phyloP scores from a whole-genome alignment of 2,329 filamentous ascomycete genomes.

The Phyllosticta capitalensis region DNA sequence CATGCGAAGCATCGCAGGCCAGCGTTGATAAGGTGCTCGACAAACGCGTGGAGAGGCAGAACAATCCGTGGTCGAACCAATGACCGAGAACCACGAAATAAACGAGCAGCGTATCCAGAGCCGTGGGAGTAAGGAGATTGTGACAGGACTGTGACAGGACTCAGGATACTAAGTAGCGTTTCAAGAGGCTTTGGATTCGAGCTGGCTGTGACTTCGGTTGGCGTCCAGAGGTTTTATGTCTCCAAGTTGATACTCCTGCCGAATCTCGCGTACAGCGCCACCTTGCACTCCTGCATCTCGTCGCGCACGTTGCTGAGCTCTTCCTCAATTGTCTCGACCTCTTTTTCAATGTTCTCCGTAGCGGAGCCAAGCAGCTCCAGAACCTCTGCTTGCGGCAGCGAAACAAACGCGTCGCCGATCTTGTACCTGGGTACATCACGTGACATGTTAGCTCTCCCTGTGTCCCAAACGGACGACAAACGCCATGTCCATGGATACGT shows the following conservation, averaged over 20 bases:
- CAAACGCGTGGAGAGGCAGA: neutral
- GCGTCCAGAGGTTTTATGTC: slow-evolving; percentile 45
- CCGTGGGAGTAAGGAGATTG: neutral
- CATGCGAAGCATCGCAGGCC: neutral
- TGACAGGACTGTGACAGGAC: neutral
- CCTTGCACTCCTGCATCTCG: slow-evolving; percentile 84
- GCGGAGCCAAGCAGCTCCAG: slow-evolving; percentile 72
- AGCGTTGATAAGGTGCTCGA: neutral
- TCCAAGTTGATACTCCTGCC: slow-evolving; percentile 96
- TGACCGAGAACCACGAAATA: neutral
- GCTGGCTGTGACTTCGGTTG: neutral
- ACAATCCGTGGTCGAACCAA: neutral
- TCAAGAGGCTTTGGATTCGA: neutral
- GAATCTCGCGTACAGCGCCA: slow-evolving; percentile 87
- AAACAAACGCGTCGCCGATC: slow-evolving; percentile 92
- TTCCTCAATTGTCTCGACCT: slow-evolving; percentile 67
- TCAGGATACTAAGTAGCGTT: neutral
- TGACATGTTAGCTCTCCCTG: neutral
- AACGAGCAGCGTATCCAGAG: neutral
- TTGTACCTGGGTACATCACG: slow-evolving; percentile 60
- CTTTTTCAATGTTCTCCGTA: slow-evolving; percentile 63
- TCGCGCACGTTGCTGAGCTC: slow-evolving; percentile 65
- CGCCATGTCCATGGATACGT: slow-evolving; percentile 28
- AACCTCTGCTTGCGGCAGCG: slow-evolving; percentile 71
- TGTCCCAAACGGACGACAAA: neutral